Evolutionary conservation across 73 alveolate genomes (phyloP).

Genomic region (Tetrahymena malaccensis): DNA sequence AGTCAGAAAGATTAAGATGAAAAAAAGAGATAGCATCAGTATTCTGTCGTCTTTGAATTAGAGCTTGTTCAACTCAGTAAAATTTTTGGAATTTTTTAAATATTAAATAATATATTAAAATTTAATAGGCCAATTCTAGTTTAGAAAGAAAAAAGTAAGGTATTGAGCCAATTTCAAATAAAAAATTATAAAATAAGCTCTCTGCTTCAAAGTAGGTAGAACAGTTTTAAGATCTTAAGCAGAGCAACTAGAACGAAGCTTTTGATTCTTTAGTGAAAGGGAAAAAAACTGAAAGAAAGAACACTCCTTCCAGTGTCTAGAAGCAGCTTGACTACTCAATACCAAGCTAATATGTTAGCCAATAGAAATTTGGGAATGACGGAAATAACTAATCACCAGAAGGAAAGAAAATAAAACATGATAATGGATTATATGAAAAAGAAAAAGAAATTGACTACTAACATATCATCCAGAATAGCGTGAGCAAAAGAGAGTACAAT

Average conservation of each 20-base stretch:
- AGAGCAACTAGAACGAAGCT: neutral
- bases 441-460: neutral
- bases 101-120: neutral
- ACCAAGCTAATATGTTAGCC: neutral
- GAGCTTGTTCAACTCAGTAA: neutral
- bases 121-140: neutral
- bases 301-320: neutral
- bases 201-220: neutral
- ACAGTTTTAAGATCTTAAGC: neutral
- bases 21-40: neutral
- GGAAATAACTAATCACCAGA: neutral
- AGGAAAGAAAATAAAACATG: neutral
- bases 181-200: neutral
- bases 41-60: neutral
- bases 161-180: neutral
- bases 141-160: neutral
- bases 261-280: neutral
- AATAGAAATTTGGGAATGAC: neutral
- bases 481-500: neutral
- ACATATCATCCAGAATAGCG: neutral
- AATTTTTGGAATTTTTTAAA: neutral
- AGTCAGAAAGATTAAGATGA: neutral
- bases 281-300: neutral
- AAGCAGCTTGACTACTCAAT: neutral
- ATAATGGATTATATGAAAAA: neutral